Percentiles rank a stretch among this genome's conserved stretches.
Evolutionary conservation across 225 moss, liverwort and hornwort species (phyloP).

Genomic region (Pseudisothecium myosuroides): DNA sequence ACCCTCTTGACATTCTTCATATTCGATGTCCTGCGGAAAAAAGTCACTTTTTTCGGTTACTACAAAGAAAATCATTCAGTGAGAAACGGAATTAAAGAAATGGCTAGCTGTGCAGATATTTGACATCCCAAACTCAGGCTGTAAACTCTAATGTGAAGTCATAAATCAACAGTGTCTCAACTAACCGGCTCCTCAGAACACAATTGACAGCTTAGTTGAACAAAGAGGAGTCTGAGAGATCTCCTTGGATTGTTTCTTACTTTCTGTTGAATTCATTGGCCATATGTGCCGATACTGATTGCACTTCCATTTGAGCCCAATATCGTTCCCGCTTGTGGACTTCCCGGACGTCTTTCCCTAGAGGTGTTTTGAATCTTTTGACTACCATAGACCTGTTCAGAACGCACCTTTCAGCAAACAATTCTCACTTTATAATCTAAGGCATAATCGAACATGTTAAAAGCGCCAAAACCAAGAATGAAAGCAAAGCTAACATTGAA

Average conservation of each 20-base stretch:
- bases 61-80: background rate
- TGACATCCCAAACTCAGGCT: background rate
- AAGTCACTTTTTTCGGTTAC: background rate
- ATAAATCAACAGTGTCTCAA: background rate
- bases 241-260: background rate
- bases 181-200: background rate
- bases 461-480: background rate
- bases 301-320: constrained; percentile 92
- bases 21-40: constrained; percentile 15
- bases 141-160: background rate
- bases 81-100: background rate
- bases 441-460: background rate
- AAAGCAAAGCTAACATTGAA: background rate
- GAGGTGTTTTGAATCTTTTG: constrained; percentile 81
- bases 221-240: background rate
- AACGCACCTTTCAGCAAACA: background rate
- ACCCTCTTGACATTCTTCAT: constrained; percentile 69
- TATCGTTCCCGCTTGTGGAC: constrained; percentile 79
- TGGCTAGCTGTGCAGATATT: background rate
- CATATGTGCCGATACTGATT: constrained; percentile 86
- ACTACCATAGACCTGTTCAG: constrained; percentile 56
- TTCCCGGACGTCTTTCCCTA: constrained; percentile 53
- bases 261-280: constrained; percentile 69
- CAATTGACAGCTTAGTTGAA: background rate
- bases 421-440: background rate